Base-by-base conservation (phyloP, 495 filamentous ascomycete species). In the Hypomontagnella monticulosa region DNA sequence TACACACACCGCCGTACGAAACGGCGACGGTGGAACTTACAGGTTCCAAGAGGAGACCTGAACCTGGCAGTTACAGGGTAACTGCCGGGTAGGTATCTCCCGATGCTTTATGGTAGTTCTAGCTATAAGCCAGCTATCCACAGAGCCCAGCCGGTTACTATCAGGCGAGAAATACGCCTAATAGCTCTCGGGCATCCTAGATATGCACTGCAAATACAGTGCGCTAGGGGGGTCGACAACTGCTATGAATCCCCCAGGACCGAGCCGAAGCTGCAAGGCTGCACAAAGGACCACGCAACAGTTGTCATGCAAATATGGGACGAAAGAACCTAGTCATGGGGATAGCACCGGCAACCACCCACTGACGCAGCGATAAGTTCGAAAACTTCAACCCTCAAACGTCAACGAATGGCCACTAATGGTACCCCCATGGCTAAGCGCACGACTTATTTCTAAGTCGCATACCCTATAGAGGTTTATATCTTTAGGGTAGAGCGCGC, bases 81-180 rank as follows among this genome's bases (percentile, higher is more conserved):
- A 20, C 43, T 23, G 23, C 43, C 4, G 20, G 43, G 43, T 6
- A 47, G 43, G 43, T 47, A 23, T 20, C 43, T 27, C 43, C 43
- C 19, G 43, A 47, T n/a, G 12, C 43, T 47, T 47, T 23, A 18
- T 23, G 43, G 43, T 47, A 27, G 23, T 18, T 15, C 20, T 47
- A 47, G 43, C 43, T 18, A 47, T 47, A 3, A 18, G 43, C 43
- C 43, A 47, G 20, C 43, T 23, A 30, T 47, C 43, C 43, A 47
- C 43, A 47, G 43, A 47, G 43, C 43, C 43, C 43, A 47, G 55
- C 79, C 36, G 61, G 56, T 68, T 76, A 67, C 57, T 57, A 33
- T 53, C 18, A 12, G 14, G 56, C 60, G 55, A 64, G 48, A 48
- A 53, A 63, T 48, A 61, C 73, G 50, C 75, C 71, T 66, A 40